Conservation (phyloP, 2,329 filamentous ascomycete genomes). For the Claviceps africana region DNA sequence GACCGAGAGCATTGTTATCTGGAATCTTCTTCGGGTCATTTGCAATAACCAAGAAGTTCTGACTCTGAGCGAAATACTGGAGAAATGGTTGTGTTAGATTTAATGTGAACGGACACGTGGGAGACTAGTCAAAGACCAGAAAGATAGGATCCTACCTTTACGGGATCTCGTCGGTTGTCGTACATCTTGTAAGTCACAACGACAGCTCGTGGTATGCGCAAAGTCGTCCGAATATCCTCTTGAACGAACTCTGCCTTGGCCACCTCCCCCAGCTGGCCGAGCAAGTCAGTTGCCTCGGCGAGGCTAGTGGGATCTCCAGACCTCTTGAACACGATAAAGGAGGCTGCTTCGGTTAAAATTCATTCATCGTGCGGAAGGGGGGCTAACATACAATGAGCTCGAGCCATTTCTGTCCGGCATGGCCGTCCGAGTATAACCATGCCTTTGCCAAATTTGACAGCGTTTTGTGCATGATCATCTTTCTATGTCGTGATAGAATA, state of each 20-base stretch:
- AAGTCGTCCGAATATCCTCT: constrained; percentile 16
- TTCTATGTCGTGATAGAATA: constrained; percentile 21
- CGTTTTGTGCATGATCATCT: constrained; percentile 32
- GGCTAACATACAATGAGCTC: constrained; percentile 42
- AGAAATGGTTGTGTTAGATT: neutral
- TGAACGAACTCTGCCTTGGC: constrained; percentile 23
- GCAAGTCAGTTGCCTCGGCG: constrained; percentile 29
- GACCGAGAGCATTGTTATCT: neutral
- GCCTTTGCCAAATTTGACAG: constrained; percentile 33
- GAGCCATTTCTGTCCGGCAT: constrained; percentile 46
- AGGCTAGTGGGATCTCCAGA: constrained; percentile 22
- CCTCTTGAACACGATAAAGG: constrained; percentile 31
- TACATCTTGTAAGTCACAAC: constrained; percentile 37
- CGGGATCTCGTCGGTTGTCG: constrained; percentile 34
- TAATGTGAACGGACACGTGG: neutral
- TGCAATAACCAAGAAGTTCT: constrained; percentile 15
- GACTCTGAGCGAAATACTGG: constrained; percentile 6
- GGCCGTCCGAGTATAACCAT: constrained; percentile 38
- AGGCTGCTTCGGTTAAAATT: constrained; percentile 25
- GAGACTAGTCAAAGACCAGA: constrained; percentile 1
- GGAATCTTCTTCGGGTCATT: constrained; percentile 9
- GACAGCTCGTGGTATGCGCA: constrained; percentile 25
- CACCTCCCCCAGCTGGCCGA: constrained; percentile 31
- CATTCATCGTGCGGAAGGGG: neutral
- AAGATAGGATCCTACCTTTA: constrained; percentile 24